A percentile compares a stretch with the other conserved stretches of the same genome.
These are phyloP conservation scores for Akanthomyces muscarius DNA, from an alignment of 2,329 filamentous ascomycete species.

Conservation along the genomic window DNA sequence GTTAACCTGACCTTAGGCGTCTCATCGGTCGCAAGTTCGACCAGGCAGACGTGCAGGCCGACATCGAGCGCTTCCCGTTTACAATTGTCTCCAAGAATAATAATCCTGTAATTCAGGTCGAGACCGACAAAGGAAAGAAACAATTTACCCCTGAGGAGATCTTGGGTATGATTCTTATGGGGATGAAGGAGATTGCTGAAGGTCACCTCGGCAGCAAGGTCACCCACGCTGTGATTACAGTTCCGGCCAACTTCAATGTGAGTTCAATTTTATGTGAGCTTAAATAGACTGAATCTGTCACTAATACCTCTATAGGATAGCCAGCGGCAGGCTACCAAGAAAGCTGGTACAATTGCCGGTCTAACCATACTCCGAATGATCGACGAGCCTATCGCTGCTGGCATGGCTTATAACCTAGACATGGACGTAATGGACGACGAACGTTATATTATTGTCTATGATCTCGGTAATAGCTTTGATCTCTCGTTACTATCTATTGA, in stretches of 20 bases:
- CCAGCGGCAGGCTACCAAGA: conserved; percentile 88
- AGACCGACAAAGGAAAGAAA: conserved; percentile 61
- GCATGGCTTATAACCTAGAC: conserved; percentile 84
- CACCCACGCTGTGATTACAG: conserved; percentile 85
- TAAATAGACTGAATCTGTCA: not conserved
- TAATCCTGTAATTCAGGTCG: conserved; percentile 68
- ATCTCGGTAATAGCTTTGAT: conserved; percentile 94
- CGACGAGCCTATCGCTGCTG: conserved; percentile 93
- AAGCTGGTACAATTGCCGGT: conserved; percentile 86
- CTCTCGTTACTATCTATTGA: conserved; percentile 89
- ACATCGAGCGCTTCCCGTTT: conserved; percentile 98
- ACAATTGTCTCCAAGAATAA: conserved; percentile 84
- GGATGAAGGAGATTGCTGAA: conserved; percentile 83
- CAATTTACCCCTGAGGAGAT: conserved; percentile 77
- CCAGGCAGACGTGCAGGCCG: conserved; percentile 79
- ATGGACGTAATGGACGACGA: conserved; percentile 61
- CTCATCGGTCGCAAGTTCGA: conserved; percentile 76
- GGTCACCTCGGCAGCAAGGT: conserved; percentile 76
- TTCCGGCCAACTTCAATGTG: conserved; percentile 92
- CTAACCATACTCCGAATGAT: conserved; percentile 94
- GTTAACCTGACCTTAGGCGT: conserved; percentile 51
- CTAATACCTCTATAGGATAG: conserved; percentile 56
- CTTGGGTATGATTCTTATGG: conserved; percentile 74
- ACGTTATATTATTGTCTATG: conserved; percentile 86
- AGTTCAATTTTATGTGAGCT: conserved; percentile 20